Evolutionary conservation across 164 flowering plant genomes (phyloP).

Genomic region (Berberis thunbergii): DNA sequence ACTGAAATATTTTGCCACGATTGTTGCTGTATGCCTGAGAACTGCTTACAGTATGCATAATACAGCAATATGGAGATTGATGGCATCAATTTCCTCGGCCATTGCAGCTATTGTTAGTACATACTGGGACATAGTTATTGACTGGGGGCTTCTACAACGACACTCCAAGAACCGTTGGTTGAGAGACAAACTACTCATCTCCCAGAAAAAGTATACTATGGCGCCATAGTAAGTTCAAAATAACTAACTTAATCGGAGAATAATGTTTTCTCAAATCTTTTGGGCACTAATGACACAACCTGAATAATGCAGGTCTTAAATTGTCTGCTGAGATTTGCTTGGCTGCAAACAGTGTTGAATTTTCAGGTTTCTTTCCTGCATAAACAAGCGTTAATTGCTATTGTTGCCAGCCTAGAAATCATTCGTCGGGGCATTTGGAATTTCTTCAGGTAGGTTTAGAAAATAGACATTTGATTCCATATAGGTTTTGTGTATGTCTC

Average conservation of each 20-base stretch:
- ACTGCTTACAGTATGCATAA: slow-evolving; percentile 35
- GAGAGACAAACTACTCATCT: slow-evolving; percentile 29
- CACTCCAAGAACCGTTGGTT: slow-evolving; percentile 25
- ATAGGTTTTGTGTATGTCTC: background rate
- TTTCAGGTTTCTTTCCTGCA: slow-evolving; percentile 29
- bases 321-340: slow-evolving; percentile 17
- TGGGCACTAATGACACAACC: background rate
- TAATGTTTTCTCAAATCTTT: background rate
- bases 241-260: background rate
- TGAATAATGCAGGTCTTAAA: slow-evolving; percentile 12
- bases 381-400: slow-evolving; percentile 19
- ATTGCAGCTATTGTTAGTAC: slow-evolving; percentile 42
- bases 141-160: slow-evolving; percentile 66
- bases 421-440: slow-evolving; percentile 75
- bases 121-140: slow-evolving; percentile 20
- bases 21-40: background rate
- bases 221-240: slow-evolving; percentile 39
- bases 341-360: slow-evolving; percentile 38
- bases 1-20: background rate
- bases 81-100: slow-evolving; percentile 45
- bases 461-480: background rate
- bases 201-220: slow-evolving; percentile 51
- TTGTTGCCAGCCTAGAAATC: slow-evolving; percentile 58
- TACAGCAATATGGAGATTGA: slow-evolving; percentile 31
- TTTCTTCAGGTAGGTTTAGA: slow-evolving; percentile 51